Conservation (phyloP, 2,329 filamentous ascomycete species). For the Aschersonia sp. region DNA sequence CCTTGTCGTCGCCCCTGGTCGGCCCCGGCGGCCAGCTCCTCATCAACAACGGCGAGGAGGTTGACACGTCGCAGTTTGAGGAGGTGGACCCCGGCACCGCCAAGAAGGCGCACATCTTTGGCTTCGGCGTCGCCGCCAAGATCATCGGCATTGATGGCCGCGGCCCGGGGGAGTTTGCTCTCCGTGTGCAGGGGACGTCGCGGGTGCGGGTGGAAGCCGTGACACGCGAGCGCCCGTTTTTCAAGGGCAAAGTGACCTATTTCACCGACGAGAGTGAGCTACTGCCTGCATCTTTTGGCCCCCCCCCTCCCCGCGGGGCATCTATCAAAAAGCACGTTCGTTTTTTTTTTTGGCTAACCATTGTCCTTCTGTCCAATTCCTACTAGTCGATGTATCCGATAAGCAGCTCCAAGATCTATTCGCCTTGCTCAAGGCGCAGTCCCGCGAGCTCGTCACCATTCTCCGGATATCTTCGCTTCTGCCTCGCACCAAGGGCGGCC, state of each 20-base stretch:
- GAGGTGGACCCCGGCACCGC: conserved; percentile 44
- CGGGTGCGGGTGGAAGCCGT: conserved; percentile 54
- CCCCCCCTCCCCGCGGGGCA: neutral
- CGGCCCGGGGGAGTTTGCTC: conserved; percentile 59
- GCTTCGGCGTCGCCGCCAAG: conserved; percentile 68
- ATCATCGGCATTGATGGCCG: conserved; percentile 66
- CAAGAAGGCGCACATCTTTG: conserved; percentile 61
- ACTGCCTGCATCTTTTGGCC: neutral
- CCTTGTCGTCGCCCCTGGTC: conserved; percentile 62
- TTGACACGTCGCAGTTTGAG: conserved; percentile 24
- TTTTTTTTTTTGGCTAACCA: neutral
- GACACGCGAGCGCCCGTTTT: conserved; percentile 66
- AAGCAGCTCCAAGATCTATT: conserved; percentile 58
- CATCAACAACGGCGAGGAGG: conserved; percentile 47
- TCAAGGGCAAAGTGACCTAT: conserved; percentile 65
- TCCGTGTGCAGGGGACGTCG: conserved; percentile 75
- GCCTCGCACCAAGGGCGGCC: conserved; percentile 48
- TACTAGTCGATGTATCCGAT: conserved; percentile 26
- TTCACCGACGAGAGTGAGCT: conserved; percentile 53
- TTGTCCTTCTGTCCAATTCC: neutral
- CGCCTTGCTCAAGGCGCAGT: conserved; percentile 66
- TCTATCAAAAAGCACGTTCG: neutral
- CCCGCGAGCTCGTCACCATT: conserved; percentile 72
- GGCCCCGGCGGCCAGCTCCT: conserved; percentile 62
- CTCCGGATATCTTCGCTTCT: conserved; percentile 76